Base-by-base conservation (phyloP, 2,329 filamentous ascomycete genomes). In the Colletotrichum coccodes region DNA sequence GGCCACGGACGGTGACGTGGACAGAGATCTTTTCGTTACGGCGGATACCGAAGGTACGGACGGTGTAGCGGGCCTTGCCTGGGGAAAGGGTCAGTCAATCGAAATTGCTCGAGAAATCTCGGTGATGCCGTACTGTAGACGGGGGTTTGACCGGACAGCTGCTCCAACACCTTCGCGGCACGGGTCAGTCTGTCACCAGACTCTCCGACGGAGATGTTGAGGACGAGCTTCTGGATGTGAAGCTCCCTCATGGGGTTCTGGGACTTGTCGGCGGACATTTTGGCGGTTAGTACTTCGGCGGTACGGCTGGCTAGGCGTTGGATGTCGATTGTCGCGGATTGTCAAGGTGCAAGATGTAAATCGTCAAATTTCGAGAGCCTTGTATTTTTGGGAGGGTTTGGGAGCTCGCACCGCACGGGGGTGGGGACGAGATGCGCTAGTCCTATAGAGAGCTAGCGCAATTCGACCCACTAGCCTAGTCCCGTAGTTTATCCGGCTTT, bases 21-120 rank as follows among this genome's bases (percentile, higher is more conserved):
- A 99, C 96, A 76, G 96, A 89, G 82, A 99, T 99, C 93, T 98
- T 98, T 86, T 99, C 96, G 93, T 99, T 99, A 94, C 96, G 95
- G 85, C 96, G 95, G 91, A 99, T 99, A 92, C 96, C 96, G 87
- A 99, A 99, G 83, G 95, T 98, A 89, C 96, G 95, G 91, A 99
- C 96, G 78, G 96, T 99, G 92, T 98, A 99, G 83, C 96, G 94
- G 85, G 96, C 96, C 93, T 99, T 99, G 94, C 93, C 93, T 95
- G 80, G 64, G 60, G 50, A 21, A 18, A 7, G 62, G 47, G 47
- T 65, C 21, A 71, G 72, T 71, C 71, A 69, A 65, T 70, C 38
- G 49, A 70, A 16, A 26, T 65, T 36, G 8, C 4, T 23, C 1
- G 8, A 21, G 32, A 23, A 8, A 14, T 30, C n/a, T 23, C 40